Conservation (phyloP, 1,139 yeast species). For the Suhomyces coccinellae region DNA sequence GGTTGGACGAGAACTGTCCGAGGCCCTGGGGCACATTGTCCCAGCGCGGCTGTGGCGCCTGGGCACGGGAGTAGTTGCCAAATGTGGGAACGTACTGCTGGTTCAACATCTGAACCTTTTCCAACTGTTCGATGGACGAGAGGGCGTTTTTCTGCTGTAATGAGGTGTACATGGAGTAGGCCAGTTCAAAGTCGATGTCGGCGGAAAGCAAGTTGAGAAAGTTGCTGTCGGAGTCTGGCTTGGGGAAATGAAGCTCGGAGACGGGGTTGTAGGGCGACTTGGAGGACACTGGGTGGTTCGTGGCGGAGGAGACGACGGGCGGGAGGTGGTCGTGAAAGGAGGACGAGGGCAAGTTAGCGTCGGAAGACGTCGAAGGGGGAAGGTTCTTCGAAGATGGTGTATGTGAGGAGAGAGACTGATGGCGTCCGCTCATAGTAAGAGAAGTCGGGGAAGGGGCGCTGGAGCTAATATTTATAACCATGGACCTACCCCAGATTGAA, state of each 20-base stretch:
- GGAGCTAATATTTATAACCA: constrained; percentile 10
- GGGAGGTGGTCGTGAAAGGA: background rate
- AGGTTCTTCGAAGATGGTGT: background rate
- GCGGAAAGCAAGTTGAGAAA: constrained; percentile 20
- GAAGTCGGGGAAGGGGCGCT: constrained; percentile 1
- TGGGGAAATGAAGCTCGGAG: background rate
- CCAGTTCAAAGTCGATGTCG: constrained; percentile 53
- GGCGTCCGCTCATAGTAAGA: constrained; percentile 8
- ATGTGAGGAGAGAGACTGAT: constrained; percentile 1
- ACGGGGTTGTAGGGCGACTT: no score
- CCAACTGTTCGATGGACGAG: constrained; percentile 39
- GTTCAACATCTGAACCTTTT: constrained; percentile 39
- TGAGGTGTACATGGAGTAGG: constrained; percentile 42
- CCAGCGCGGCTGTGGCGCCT: constrained; percentile 1
- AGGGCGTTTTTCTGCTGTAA: constrained; percentile 44
- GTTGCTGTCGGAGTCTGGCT: constrained; percentile 3
- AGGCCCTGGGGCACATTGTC: constrained; percentile 5
- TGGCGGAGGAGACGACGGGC: background rate
- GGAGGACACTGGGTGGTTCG: background rate
- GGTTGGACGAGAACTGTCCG: constrained; percentile 8
- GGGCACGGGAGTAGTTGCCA: background rate
- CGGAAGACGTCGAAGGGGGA: background rate
- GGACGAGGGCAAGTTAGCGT: background rate
- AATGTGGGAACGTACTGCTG: constrained; percentile 22
- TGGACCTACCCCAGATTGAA: constrained; percentile 12